Conservation (phyloP, 169 alveolate species). For the Eimeria necatrix region DNA sequence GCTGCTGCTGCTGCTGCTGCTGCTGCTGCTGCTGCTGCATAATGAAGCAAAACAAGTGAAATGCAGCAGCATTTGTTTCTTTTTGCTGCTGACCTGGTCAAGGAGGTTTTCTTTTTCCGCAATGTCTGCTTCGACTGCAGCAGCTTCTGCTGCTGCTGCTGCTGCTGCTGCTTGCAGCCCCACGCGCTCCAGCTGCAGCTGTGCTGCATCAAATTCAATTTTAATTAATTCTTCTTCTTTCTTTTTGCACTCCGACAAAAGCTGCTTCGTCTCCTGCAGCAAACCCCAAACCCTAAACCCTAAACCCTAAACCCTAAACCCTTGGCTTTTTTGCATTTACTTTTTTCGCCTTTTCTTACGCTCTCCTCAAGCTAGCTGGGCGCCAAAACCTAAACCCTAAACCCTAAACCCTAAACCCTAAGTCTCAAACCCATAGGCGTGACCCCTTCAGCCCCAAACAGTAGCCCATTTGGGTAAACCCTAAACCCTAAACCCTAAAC, state of each 20-base stretch:
- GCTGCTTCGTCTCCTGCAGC: slow-evolving; percentile 82
- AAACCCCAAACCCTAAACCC: no score
- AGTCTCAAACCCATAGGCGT: no score
- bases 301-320: no score
- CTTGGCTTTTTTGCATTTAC: no score
- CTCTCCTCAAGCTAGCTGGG: no score
- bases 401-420: no score
- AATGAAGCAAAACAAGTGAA: slow-evolving; percentile 76
- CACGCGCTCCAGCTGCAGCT: slow-evolving; percentile 92
- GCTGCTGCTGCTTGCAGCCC: slow-evolving; percentile 90
- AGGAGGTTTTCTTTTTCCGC: slow-evolving; percentile 82
- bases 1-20: not conserved
- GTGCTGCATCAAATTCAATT: slow-evolving; percentile 91
- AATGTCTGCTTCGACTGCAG: slow-evolving; percentile 79
- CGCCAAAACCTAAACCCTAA: no score
- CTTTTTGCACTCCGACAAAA: slow-evolving; percentile 84
- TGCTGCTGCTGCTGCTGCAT: slow-evolving; percentile 92
- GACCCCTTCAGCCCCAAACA: no score
- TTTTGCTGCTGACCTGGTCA: slow-evolving; percentile 80
- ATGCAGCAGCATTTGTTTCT: not conserved
- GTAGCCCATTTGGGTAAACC: no score
- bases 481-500: no score
- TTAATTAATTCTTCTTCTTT: slow-evolving; percentile 91
- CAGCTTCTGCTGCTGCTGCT: slow-evolving; percentile 82
- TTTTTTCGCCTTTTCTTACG: no score